phyloP scores from a whole-genome alignment of 352 stramenopile species.

The Phytophthora pluvialis region DNA sequence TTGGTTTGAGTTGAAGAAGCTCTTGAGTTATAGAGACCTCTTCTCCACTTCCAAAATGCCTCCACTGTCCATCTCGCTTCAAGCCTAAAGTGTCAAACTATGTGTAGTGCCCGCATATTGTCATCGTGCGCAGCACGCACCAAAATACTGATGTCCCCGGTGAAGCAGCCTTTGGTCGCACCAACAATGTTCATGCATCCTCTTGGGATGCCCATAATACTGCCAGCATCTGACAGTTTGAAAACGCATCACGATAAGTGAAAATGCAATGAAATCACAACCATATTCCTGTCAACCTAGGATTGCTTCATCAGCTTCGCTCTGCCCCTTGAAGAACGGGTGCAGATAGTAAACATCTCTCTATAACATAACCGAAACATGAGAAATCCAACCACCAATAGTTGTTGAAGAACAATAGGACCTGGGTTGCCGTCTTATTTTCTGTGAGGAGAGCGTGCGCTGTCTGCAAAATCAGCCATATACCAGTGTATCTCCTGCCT shows the following conservation, averaged over 20 bases:
- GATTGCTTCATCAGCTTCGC: slow-evolving; percentile 85
- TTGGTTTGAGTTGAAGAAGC: slow-evolving; percentile 57
- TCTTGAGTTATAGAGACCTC: slow-evolving; percentile 82
- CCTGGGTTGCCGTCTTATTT: slow-evolving; percentile 86
- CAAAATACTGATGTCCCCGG: slow-evolving; percentile 56
- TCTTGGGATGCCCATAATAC: slow-evolving; percentile 73
- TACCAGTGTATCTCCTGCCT: slow-evolving; percentile 81
- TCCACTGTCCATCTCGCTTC: slow-evolving; percentile 67
- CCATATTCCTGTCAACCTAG: slow-evolving; percentile 49
- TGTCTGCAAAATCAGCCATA: slow-evolving; percentile 86
- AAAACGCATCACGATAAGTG: neutral
- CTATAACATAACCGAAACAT: slow-evolving; percentile 29
- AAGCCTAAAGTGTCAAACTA: slow-evolving; percentile 8
- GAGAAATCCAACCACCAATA: neutral
- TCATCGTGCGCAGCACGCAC: slow-evolving; percentile 28
- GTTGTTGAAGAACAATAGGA: slow-evolving; percentile 14
- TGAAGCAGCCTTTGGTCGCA: slow-evolving; percentile 84
- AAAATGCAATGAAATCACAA: neutral
- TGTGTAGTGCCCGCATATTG: neutral
- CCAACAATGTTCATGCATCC: slow-evolving; percentile 82
- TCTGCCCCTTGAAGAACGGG: slow-evolving; percentile 82
- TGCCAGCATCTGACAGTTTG: slow-evolving; percentile 57
- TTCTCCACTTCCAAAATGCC: slow-evolving; percentile 54
- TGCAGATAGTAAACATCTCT: slow-evolving; percentile 89
- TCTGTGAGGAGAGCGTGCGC: slow-evolving; percentile 71